Percentiles rank a stretch among this genome's conserved stretches.
Evolutionary conservation across 768 basidiomycete species (phyloP).

Genomic region (Filobasidium floriforme): DNA sequence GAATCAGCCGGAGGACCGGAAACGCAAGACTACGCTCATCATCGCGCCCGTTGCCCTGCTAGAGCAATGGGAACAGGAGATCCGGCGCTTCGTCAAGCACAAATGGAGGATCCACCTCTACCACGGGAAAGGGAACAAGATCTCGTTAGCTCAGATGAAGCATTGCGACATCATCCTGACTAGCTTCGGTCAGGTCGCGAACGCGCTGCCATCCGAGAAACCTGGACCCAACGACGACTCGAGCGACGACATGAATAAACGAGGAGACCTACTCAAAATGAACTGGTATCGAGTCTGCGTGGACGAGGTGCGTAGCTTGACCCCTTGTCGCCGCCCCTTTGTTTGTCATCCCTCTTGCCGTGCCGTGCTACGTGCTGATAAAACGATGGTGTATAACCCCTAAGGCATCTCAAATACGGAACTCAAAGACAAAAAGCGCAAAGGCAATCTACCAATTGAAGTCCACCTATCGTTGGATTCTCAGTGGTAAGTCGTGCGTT

Average conservation of each 20-base stretch:
- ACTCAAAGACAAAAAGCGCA: conserved; percentile 45
- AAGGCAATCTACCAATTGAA: conserved; percentile 58
- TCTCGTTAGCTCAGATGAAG: conserved; percentile 50
- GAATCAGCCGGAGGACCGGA: conserved; percentile 52
- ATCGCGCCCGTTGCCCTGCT: conserved; percentile 61
- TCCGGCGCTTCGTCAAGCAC: conserved; percentile 58
- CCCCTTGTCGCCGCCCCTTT: too few species aligned
- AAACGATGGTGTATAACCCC: too few species aligned
- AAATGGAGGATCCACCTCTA: conserved; percentile 55
- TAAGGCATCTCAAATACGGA: conserved; percentile 49
- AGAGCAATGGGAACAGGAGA: conserved; percentile 54
- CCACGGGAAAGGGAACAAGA: conserved; percentile 55
- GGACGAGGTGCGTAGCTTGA: too few species aligned
- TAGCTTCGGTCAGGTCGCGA: conserved; percentile 25
- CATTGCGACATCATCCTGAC: conserved; percentile 64
- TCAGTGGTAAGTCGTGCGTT: conserved; percentile 42
- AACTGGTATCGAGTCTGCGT: conserved; percentile 64
- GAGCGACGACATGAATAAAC: conserved; percentile 36
- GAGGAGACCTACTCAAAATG: conserved; percentile 58
- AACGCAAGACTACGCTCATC: conserved; percentile 60
- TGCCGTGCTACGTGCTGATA: too few species aligned
- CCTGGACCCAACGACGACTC: conserved; percentile 21
- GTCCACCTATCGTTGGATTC: conserved; percentile 57
- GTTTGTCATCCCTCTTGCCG: too few species aligned
- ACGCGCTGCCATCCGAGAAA: not conserved